A percentile compares a stretch with the other conserved stretches of the same genome.
phyloP scores from a whole-genome alignment of 495 filamentous ascomycete genomes.

The Aspergillus olivimuriae region DNA sequence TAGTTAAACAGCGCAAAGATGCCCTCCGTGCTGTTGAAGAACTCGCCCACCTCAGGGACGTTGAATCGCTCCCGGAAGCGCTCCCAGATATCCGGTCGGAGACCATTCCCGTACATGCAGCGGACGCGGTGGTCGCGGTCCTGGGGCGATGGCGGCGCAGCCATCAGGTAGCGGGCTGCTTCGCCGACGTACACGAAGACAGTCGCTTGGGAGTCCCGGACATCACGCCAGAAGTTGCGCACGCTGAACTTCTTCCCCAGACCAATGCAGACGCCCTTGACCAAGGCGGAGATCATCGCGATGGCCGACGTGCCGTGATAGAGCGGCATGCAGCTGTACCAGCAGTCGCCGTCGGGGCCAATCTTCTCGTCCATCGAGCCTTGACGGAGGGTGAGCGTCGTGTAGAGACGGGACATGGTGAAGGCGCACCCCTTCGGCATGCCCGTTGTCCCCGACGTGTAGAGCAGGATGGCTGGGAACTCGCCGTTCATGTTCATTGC shows the following conservation, averaged over 20 bases:
- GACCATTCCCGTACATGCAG: slow-evolving; percentile 69
- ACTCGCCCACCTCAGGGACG: slow-evolving; percentile 53
- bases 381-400: slow-evolving; percentile 19
- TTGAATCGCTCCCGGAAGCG: slow-evolving; percentile 60
- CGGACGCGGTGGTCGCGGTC: slow-evolving; percentile 62
- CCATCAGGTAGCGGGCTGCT: slow-evolving; percentile 68
- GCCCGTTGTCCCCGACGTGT: slow-evolving; percentile 67
- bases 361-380: slow-evolving; percentile 18
- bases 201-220: slow-evolving; percentile 61
- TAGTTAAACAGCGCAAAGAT: slow-evolving; percentile 53
- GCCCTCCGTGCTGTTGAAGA: slow-evolving; percentile 63
- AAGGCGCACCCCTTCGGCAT: slow-evolving; percentile 57
- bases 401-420: slow-evolving; percentile 36
- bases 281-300: slow-evolving; percentile 44
- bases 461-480: slow-evolving; percentile 57
- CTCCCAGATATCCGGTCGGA: slow-evolving; percentile 72
- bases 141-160: slow-evolving; percentile 54
- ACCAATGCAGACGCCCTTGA: slow-evolving; percentile 55
- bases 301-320: slow-evolving; percentile 73
- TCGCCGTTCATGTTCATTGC: slow-evolving; percentile 38
- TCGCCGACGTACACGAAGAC: slow-evolving; percentile 81
- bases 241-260: slow-evolving; percentile 66
- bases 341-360: slow-evolving; percentile 49
- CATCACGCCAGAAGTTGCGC: slow-evolving; percentile 67
- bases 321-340: slow-evolving; percentile 75